Evolutionary conservation across 2,329 filamentous ascomycete genomes (phyloP).

Genomic region (Lithohypha guttulata): DNA sequence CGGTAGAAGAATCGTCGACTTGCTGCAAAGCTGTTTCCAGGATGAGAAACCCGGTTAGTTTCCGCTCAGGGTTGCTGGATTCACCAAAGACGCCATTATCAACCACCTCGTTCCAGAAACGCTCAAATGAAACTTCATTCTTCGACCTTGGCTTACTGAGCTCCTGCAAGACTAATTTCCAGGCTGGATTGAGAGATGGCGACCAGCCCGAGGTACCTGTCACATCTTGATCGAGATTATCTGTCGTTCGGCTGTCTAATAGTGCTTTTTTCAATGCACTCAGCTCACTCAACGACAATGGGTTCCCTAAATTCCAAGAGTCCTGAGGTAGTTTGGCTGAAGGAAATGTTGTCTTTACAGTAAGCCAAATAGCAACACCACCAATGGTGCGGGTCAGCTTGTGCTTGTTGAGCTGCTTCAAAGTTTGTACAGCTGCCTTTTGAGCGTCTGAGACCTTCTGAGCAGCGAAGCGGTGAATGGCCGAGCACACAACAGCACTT

Average conservation of each 20-base stretch:
- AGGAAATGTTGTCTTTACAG: slow-evolving; percentile 53
- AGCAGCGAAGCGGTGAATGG: slow-evolving; percentile 33
- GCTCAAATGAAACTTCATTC: slow-evolving; percentile 45
- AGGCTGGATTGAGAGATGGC: slow-evolving; percentile 74
- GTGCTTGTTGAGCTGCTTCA: slow-evolving; percentile 47
- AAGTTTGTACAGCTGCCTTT: slow-evolving; percentile 34
- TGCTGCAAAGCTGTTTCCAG: slow-evolving; percentile 62
- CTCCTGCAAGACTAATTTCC: slow-evolving; percentile 60
- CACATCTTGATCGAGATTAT: slow-evolving; percentile 24
- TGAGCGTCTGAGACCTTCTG: neutral
- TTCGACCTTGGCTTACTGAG: slow-evolving; percentile 25
- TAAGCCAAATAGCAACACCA: slow-evolving; percentile 80
- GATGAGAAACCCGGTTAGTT: slow-evolving; percentile 82
- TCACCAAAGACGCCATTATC: slow-evolving; percentile 80
- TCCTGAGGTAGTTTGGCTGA: slow-evolving; percentile 54
- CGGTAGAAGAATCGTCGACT: slow-evolving; percentile 39
- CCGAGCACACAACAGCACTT: slow-evolving; percentile 68
- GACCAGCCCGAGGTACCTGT: slow-evolving; percentile 59
- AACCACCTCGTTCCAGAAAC: slow-evolving; percentile 78
- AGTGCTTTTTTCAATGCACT: slow-evolving; percentile 62
- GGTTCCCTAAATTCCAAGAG: slow-evolving; percentile 64
- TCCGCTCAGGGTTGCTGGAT: slow-evolving; percentile 73
- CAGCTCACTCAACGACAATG: slow-evolving; percentile 58
- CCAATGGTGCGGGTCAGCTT: slow-evolving; percentile 72
- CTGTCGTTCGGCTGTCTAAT: slow-evolving; percentile 48